Percentiles rank a stretch among this genome's conserved stretches.
Conservation (phyloP, 2,329 filamentous ascomycete genomes). For the Aspergillus pseudoterreus region DNA sequence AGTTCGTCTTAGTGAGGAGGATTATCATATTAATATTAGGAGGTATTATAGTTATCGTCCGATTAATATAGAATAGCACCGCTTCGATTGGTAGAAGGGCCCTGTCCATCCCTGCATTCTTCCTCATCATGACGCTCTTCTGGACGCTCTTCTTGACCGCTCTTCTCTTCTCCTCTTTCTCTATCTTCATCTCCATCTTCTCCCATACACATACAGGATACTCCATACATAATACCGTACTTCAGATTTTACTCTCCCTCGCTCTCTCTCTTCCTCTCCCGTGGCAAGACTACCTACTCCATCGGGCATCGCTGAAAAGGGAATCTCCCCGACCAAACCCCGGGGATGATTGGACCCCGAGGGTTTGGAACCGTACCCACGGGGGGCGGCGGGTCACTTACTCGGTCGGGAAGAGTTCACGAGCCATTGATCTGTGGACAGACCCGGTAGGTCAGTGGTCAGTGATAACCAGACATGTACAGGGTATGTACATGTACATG, state of each 20-base stretch:
- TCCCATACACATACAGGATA: too few species aligned
- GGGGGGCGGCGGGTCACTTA: constrained; percentile 1
- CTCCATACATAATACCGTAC: not conserved
- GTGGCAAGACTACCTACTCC: not conserved
- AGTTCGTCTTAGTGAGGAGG: too few species aligned
- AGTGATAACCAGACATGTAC: constrained; percentile 1
- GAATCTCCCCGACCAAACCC: not conserved
- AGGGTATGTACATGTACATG: not conserved
- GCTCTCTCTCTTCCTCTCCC: not conserved
- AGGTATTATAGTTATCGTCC: not conserved
- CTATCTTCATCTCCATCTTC: too few species aligned
- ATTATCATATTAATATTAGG: not conserved
- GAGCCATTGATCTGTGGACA: constrained; percentile 1
- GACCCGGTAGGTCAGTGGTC: too few species aligned
- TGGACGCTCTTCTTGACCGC: constrained; percentile 13
- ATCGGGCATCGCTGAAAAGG: not conserved
- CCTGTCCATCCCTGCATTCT: not conserved
- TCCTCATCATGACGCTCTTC: constrained; percentile 3
- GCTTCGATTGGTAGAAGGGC: not conserved
- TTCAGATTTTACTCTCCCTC: not conserved
- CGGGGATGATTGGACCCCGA: not conserved
- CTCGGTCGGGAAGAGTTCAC: constrained; percentile 17
- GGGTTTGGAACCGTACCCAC: not conserved
- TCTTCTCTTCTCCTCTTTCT: constrained; percentile 8
- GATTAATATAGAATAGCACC: not conserved